Evolutionary conservation across 768 basidiomycete genomes (phyloP).

Genomic region (Baorangia bicolor): DNA sequence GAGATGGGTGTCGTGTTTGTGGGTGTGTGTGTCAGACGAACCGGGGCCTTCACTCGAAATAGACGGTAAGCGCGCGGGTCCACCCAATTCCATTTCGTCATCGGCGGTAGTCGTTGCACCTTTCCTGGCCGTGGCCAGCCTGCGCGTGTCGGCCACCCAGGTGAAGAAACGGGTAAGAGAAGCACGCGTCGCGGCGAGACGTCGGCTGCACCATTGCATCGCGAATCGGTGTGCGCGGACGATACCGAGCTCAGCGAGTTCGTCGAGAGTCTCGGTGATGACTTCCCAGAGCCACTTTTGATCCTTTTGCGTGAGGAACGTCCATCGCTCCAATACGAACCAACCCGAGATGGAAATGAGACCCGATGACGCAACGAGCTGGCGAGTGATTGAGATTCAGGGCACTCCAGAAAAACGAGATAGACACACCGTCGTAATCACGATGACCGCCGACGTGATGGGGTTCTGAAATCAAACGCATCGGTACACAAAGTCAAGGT

Average conservation of each 20-base stretch:
- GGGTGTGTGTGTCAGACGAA: background rate
- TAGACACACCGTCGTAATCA: constrained; percentile 57
- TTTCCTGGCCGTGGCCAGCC: background rate
- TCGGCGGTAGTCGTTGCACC: background rate
- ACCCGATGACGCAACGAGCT: constrained; percentile 37
- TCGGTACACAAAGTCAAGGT: background rate
- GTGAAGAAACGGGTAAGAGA: constrained; percentile 11
- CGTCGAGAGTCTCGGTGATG: constrained; percentile 24
- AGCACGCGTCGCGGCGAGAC: constrained; percentile 7
- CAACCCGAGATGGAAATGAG: constrained; percentile 49
- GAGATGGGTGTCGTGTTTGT: constrained; percentile 7
- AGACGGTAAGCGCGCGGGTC: background rate
- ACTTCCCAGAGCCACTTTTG: constrained; percentile 48
- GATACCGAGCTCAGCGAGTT: constrained; percentile 19
- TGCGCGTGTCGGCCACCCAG: constrained; percentile 11
- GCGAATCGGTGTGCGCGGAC: constrained; percentile 25
- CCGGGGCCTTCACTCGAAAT: constrained; percentile 3
- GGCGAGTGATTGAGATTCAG: background rate
- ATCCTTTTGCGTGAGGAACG: constrained; percentile 43
- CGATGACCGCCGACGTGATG: constrained; percentile 66
- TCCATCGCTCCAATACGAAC: constrained; percentile 51
- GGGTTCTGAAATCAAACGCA: constrained; percentile 38
- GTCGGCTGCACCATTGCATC: constrained; percentile 23
- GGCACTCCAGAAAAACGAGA: background rate
- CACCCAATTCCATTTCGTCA: background rate